Conservation (phyloP, 176 grass and related monocot species). For the Aegilops bicornis region DNA sequence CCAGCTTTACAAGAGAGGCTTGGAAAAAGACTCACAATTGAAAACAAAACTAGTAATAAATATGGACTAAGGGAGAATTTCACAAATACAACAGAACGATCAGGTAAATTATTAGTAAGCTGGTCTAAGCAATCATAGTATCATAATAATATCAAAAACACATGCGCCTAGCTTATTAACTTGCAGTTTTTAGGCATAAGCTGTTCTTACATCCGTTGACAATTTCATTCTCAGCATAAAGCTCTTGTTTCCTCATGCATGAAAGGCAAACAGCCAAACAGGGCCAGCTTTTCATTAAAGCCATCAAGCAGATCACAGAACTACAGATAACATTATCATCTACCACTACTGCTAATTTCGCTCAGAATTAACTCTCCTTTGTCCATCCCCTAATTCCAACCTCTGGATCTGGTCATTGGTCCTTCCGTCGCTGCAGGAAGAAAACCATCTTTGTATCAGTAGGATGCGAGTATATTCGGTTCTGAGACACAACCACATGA, state of each 20-base stretch:
- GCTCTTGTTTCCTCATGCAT: neutral
- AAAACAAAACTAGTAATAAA: neutral
- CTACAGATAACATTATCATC: neutral
- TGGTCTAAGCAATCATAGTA: neutral
- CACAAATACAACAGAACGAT: neutral
- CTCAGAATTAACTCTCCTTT: neutral
- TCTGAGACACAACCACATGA: neutral
- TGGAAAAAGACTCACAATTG: neutral
- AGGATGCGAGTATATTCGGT: neutral
- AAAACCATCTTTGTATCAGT: neutral
- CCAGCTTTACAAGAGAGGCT: neutral
- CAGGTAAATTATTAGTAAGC: neutral
- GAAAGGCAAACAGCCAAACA: neutral
- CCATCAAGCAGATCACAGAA: neutral
- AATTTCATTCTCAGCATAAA: neutral
- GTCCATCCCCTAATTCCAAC: neutral
- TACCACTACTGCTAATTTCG: neutral
- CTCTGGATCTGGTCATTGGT: neutral
- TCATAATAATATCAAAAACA: neutral
- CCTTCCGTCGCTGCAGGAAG: neutral
- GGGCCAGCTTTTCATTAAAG: neutral
- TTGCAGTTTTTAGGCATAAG: neutral
- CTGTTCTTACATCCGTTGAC: neutral
- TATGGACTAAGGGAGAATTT: neutral
- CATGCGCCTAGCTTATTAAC: neutral